phyloP scores from a whole-genome alignment of 1,139 yeast genomes.

The Meyerozyma sp. region DNA sequence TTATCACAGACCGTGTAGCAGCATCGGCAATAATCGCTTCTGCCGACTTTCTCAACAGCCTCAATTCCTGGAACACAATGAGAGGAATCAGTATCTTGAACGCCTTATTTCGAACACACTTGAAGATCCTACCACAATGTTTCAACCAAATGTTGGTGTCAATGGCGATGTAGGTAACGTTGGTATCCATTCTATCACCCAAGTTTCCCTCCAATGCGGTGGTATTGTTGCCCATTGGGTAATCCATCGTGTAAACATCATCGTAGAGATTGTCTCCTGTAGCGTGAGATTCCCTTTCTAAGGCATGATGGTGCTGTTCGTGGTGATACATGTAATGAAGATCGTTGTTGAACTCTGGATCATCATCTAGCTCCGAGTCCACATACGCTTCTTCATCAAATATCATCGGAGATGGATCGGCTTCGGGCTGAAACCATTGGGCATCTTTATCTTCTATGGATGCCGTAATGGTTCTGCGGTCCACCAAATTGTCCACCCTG shows the following conservation, averaged over 20 bases:
- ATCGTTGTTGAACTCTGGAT: slow-evolving; percentile 8
- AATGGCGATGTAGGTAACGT: slow-evolving; percentile 55
- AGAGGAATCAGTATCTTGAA: slow-evolving; percentile 60
- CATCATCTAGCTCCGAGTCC: slow-evolving; percentile 17
- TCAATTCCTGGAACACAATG: slow-evolving; percentile 71
- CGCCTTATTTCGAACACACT: slow-evolving; percentile 58
- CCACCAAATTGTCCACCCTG: slow-evolving; percentile 6
- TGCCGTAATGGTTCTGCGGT: slow-evolving; percentile 3
- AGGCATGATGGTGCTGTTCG: slow-evolving; percentile 14
- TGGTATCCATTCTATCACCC: slow-evolving; percentile 49
- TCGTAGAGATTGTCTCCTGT: slow-evolving; percentile 19
- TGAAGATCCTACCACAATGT: slow-evolving; percentile 72
- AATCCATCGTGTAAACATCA: slow-evolving; percentile 11
- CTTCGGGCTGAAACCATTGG: slow-evolving; percentile 15
- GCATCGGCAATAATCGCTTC: slow-evolving; percentile 77
- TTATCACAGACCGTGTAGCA: slow-evolving; percentile 74
- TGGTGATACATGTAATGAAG: slow-evolving; percentile 14
- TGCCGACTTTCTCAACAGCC: slow-evolving; percentile 67
- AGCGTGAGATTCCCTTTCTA: slow-evolving; percentile 3
- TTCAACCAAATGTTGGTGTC: slow-evolving; percentile 81
- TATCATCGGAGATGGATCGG: slow-evolving; percentile 2
- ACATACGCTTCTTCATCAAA: slow-evolving; percentile 4
- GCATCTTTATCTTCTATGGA: slow-evolving; percentile 13
- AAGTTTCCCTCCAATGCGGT: slow-evolving; percentile 31
- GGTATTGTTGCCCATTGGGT: not conserved